A percentile compares a stretch with the other conserved stretches of the same genome.
These are phyloP conservation scores for Ogataea populi-albae DNA, from an alignment of 805 yeast genomes.

Conservation along the genomic window DNA sequence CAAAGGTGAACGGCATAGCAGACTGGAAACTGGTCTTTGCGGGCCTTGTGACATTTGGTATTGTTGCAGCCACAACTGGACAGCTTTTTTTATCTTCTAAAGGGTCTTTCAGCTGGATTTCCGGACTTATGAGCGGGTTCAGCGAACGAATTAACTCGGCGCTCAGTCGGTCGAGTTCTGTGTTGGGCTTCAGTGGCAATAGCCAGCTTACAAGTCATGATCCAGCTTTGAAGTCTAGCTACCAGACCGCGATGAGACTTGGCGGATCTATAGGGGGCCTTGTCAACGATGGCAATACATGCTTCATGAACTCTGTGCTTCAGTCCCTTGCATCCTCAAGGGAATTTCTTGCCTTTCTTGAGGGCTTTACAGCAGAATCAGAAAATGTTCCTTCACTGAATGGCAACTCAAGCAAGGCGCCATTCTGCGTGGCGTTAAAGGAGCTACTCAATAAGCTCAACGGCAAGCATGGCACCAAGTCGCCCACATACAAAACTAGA, in stretches of 20 bases:
- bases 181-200: slow-evolving; percentile 12
- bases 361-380: slow-evolving; percentile 34
- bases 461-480: slow-evolving; percentile 47
- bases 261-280: slow-evolving; percentile 86
- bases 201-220: slow-evolving; percentile 14
- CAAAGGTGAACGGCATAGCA: slow-evolving; percentile 12
- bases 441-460: slow-evolving; percentile 55
- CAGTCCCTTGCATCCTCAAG: slow-evolving; percentile 78
- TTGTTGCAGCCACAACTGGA: slow-evolving; percentile 18
- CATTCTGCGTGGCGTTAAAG: slow-evolving; percentile 54
- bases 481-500: slow-evolving; percentile 62
- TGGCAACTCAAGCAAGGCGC: slow-evolving; percentile 16
- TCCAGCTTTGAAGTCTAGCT: slow-evolving; percentile 18
- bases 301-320: slow-evolving; percentile 89
- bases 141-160: slow-evolving; percentile 21
- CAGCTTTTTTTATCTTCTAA: slow-evolving; percentile 10
- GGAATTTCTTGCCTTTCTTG: slow-evolving; percentile 55
- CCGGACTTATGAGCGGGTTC: slow-evolving; percentile 17
- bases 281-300: slow-evolving; percentile 87
- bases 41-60: slow-evolving; percentile 18
- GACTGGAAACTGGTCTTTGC: slow-evolving; percentile 19
- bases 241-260: slow-evolving; percentile 42
- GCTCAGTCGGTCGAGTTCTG: slow-evolving; percentile 16
- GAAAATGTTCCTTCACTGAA: slow-evolving; percentile 9
- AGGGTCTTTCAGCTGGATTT: slow-evolving; percentile 1